Evolutionary conservation across 345 rosid species (phyloP).

Genomic region (Salix caprea): DNA sequence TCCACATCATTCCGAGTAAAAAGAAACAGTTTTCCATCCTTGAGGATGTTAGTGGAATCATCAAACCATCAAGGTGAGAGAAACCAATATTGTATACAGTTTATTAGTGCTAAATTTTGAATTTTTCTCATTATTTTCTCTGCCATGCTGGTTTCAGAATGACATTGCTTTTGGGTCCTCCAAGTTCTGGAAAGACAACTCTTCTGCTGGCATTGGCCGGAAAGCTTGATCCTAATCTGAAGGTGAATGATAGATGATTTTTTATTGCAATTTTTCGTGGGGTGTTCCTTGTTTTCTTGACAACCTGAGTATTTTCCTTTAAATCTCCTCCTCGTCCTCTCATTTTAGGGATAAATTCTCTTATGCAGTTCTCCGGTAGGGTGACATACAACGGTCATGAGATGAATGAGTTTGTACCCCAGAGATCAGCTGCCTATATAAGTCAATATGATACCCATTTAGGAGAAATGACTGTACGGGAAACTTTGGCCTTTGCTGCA

Average conservation of each 20-base stretch:
- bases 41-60: conserved; percentile 56
- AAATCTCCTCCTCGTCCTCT: neutral
- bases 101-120: neutral
- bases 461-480: conserved; percentile 65
- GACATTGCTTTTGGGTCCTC: conserved; percentile 84
- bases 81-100: neutral
- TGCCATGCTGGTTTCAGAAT: conserved; percentile 34
- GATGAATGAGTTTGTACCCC: conserved; percentile 57
- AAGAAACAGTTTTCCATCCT: conserved; percentile 58
- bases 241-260: conserved; percentile 29
- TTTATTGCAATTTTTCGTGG: no score
- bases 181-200: conserved; percentile 79
- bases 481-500: conserved; percentile 72
- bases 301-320: neutral
- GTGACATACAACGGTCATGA: conserved; percentile 63
- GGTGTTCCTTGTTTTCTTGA: neutral
- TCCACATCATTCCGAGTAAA: conserved; percentile 40
- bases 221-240: conserved; percentile 51
- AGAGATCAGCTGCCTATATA: conserved; percentile 65
- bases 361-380: conserved; percentile 48
- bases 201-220: conserved; percentile 79
- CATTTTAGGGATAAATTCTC: neutral
- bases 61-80: conserved; percentile 65
- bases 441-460: conserved; percentile 63
- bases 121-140: neutral